These are phyloP conservation scores for Scutellaria barbata DNA, from an alignment of 257 asterid genomes.

Conservation along the genomic window DNA sequence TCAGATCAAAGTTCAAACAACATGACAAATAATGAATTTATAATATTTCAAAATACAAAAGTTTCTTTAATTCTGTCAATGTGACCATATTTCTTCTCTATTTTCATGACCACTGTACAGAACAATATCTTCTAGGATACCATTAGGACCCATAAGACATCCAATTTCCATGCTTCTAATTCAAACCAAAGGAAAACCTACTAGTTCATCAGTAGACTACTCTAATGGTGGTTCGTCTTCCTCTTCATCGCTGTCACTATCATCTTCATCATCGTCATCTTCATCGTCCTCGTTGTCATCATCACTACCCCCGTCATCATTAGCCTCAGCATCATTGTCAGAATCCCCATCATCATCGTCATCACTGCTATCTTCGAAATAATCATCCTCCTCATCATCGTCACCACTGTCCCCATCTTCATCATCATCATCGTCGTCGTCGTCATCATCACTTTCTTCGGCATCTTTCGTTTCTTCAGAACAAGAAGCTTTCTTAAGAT, in stretches of 20 bases:
- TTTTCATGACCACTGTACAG: neutral
- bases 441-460: neutral
- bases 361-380: neutral
- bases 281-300: conserved; percentile 13
- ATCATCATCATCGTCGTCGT: conserved; percentile 1
- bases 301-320: neutral
- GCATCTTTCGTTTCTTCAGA: conserved; percentile 18
- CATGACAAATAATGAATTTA: neutral
- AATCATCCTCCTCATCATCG: neutral
- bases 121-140: neutral
- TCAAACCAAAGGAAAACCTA: neutral
- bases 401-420: conserved; percentile 14
- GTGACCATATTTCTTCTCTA: neutral
- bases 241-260: conserved; percentile 27
- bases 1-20: too few relatives aligned
- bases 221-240: conserved; percentile 21
- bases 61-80: neutral
- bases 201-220: conserved; percentile 14
- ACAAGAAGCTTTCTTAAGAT: conserved; percentile 10
- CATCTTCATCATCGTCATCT: neutral
- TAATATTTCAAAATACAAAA: neutral
- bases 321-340: neutral
- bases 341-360: conserved; percentile 12
- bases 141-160: neutral
- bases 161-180: too few relatives aligned